Conservation (phyloP, 116 monocot species). For the Cymodocea nodosa region DNA sequence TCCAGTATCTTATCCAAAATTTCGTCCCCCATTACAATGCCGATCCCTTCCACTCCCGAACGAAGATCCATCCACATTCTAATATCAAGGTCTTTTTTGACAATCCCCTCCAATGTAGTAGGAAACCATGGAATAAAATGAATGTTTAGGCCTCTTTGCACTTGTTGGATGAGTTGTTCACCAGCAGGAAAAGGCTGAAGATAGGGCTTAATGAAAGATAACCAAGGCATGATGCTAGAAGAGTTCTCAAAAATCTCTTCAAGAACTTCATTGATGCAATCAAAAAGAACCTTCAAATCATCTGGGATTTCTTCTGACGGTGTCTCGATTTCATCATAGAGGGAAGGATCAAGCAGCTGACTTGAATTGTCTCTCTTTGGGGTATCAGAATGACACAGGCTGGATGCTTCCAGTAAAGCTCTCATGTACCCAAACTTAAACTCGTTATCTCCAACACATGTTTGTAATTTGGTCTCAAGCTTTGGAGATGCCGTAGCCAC, state of each 20-base stretch:
- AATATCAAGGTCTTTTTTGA: constrained; percentile 28
- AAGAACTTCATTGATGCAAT: constrained; percentile 57
- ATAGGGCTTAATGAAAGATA: constrained; percentile 18
- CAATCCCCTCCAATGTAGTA: constrained; percentile 31
- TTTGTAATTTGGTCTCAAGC: constrained; percentile 6
- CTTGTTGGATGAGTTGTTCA: constrained; percentile 30
- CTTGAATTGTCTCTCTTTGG: constrained; percentile 18
- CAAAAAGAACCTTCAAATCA: constrained; percentile 44
- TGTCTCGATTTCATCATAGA: constrained; percentile 32
- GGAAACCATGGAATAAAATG: constrained; percentile 19
- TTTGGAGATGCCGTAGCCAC: constrained; percentile 4
- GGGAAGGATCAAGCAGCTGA: constrained; percentile 28
- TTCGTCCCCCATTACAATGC: constrained; percentile 20
- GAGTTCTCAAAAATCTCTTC: constrained; percentile 26
- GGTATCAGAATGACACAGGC: constrained; percentile 12
- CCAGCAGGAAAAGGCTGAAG: constrained; percentile 14
- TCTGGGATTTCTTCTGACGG: constrained; percentile 17
- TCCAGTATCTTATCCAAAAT: constrained; percentile 47
- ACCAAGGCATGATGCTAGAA: constrained; percentile 23
- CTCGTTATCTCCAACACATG: constrained; percentile 20
- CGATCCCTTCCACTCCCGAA: constrained; percentile 24
- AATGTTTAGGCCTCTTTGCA: constrained; percentile 23
- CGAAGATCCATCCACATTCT: constrained; percentile 39
- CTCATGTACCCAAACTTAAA: constrained; percentile 34
- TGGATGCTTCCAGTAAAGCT: constrained; percentile 33